phyloP scores from a whole-genome alignment of 225 moss, liverwort and hornwort genomes.

The Sphagnum contortum region DNA sequence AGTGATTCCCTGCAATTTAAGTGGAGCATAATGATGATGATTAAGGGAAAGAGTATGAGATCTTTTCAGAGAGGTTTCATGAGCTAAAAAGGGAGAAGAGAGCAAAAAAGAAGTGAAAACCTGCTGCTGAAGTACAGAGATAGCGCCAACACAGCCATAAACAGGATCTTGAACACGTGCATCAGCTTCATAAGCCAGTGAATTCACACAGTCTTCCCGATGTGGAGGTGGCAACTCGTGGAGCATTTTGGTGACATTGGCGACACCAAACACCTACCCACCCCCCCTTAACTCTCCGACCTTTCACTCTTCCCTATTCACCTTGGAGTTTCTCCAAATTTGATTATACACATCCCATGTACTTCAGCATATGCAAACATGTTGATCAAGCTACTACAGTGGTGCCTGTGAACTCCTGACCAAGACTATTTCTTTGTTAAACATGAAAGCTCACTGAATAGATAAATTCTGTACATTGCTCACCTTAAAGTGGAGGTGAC shows the following conservation, averaged over 20 bases:
- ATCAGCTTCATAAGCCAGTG: conserved; percentile 92
- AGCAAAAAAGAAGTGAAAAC: conserved; percentile 22
- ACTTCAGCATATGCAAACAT: too few species aligned
- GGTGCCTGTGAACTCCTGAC: too few species aligned
- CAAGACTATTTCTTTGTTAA: too few species aligned
- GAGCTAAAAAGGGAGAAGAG: not conserved
- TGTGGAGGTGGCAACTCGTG: conserved; percentile 97
- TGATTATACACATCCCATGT: not conserved
- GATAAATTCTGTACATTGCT: too few species aligned
- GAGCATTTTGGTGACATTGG: conserved; percentile 95
- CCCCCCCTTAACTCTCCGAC: conserved; percentile 19
- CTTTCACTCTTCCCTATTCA: conserved; percentile 44
- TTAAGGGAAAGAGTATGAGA: not conserved
- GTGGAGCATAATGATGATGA: not conserved
- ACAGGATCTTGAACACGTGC: conserved; percentile 97
- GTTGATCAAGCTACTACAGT: too few species aligned
- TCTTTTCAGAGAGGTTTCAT: not conserved
- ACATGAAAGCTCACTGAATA: too few species aligned
- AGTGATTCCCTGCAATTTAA: not conserved
- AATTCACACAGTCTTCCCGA: conserved; percentile 94
- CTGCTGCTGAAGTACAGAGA: conserved; percentile 92
- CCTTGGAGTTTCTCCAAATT: conserved; percentile 9
- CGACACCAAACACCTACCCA: conserved; percentile 81
- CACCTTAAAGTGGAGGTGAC: too few species aligned
- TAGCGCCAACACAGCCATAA: conserved; percentile 91